These are phyloP conservation scores for Helianthus tuberosus DNA, from an alignment of 129 eudicot genomes.

Conservation along the genomic window DNA sequence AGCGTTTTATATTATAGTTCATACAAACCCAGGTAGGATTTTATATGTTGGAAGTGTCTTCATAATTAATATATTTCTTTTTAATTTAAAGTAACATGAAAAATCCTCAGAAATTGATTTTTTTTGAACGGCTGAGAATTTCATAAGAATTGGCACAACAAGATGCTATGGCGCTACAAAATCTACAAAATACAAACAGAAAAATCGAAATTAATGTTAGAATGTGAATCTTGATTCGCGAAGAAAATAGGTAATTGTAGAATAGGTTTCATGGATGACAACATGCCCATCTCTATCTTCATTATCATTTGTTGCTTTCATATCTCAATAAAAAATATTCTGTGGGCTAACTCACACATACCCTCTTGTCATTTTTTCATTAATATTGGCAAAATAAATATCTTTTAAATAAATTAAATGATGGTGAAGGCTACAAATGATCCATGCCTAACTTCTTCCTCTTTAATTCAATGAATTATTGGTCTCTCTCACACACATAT, in stretches of 20 bases:
- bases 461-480: not conserved
- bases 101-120: not conserved
- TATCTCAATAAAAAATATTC: constrained; percentile 12
- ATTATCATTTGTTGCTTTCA: constrained; percentile 30
- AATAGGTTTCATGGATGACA: constrained; percentile 5
- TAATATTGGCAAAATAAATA: not conserved
- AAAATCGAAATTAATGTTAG: no score
- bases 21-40: no score
- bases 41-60: no score
- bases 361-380: not conserved
- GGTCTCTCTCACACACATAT: no score
- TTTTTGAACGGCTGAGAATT: not conserved
- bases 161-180: no score
- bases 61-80: no score
- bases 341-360: constrained; percentile 7
- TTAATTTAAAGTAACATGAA: not conserved
- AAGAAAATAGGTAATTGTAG: not conserved
- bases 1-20: no score
- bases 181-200: no score
- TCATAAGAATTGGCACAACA: no score
- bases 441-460: not conserved
- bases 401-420: not conserved
- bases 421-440: not conserved
- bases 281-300: constrained; percentile 31
- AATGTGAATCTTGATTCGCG: not conserved